Evolutionary conservation across 768 basidiomycete species (phyloP).

Genomic region (Rhizopogon salebrosus): DNA sequence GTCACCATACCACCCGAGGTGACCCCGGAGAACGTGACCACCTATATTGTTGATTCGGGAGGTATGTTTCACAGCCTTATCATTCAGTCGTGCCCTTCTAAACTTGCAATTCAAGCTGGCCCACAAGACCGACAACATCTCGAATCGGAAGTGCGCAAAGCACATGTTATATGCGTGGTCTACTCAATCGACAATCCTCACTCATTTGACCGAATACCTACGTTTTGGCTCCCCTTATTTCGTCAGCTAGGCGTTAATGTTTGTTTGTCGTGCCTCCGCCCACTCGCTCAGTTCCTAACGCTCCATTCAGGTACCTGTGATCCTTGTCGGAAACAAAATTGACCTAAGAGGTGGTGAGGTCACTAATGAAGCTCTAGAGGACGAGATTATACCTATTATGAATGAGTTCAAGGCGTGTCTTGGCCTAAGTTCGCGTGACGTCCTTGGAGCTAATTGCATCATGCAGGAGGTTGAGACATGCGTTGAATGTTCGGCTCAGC

Average conservation of each 20-base stretch:
- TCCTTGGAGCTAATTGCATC: constrained; percentile 4
- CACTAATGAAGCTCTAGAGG: constrained; percentile 90
- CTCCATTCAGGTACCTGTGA: constrained; percentile 76
- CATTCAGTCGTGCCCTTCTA: constrained; percentile 1
- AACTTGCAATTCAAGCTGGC: constrained; percentile 49
- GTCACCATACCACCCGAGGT: constrained; percentile 98
- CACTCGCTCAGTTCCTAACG: neutral
- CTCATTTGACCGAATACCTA: constrained; percentile 96
- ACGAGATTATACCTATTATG: constrained; percentile 96
- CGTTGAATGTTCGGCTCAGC: constrained; percentile 92
- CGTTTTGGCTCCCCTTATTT: constrained; percentile 96
- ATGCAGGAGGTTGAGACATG: constrained; percentile 95
- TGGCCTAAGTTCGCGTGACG: neutral
- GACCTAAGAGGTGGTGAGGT: constrained; percentile 91
- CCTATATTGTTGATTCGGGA: constrained; percentile 96
- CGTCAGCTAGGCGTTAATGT: constrained; percentile 95
- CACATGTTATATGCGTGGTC: constrained; percentile 97
- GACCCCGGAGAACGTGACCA: constrained; percentile 96
- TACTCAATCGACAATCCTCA: constrained; percentile 96
- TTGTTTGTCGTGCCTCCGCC: constrained; percentile 21
- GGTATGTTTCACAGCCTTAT: constrained; percentile 44
- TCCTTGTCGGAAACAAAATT: constrained; percentile 97
- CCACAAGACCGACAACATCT: constrained; percentile 84
- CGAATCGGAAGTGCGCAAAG: constrained; percentile 92
- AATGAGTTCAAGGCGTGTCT: constrained; percentile 88